Conservation (phyloP, 345 rosid genomes). For the Bretschneidera sinensis region DNA sequence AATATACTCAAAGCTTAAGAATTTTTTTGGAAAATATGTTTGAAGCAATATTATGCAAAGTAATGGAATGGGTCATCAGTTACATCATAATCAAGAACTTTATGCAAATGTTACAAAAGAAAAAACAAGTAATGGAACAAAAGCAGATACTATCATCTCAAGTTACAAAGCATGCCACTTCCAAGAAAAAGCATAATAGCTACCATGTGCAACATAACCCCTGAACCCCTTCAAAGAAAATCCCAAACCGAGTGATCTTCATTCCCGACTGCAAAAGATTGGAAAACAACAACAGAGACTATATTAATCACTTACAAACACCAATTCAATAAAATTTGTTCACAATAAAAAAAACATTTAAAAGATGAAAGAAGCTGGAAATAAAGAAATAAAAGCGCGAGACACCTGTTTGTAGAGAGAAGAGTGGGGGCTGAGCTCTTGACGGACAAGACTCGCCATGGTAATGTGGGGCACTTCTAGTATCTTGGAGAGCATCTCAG, state of each 20-base stretch:
- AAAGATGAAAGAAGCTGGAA: slow-evolving; percentile 11
- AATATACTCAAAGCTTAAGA: no score
- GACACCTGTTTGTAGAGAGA: slow-evolving; percentile 17
- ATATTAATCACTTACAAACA: neutral
- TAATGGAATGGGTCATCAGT: no score
- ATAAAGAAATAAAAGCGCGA: neutral
- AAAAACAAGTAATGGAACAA: no score
- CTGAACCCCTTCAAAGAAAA: neutral
- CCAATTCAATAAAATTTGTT: neutral
- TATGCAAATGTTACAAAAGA: no score
- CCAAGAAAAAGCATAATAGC: neutral
- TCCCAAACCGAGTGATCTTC: neutral
- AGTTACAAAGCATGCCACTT: no score
- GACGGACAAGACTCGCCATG: slow-evolving; percentile 35
- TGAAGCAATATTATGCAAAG: no score
- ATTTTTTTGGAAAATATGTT: no score
- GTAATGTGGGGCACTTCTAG: slow-evolving; percentile 32
- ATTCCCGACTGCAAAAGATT: neutral
- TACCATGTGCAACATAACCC: neutral
- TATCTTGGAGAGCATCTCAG: slow-evolving; percentile 27
- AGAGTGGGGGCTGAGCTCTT: slow-evolving; percentile 33
- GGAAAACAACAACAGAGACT: neutral
- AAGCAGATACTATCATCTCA: no score
- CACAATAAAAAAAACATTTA: no score
- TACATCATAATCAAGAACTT: no score